Evolutionary conservation across 2,329 filamentous ascomycete genomes (phyloP), one percentile per base, ranked within the genome.

Genomic region (Hypoxylon sp.): DNA sequence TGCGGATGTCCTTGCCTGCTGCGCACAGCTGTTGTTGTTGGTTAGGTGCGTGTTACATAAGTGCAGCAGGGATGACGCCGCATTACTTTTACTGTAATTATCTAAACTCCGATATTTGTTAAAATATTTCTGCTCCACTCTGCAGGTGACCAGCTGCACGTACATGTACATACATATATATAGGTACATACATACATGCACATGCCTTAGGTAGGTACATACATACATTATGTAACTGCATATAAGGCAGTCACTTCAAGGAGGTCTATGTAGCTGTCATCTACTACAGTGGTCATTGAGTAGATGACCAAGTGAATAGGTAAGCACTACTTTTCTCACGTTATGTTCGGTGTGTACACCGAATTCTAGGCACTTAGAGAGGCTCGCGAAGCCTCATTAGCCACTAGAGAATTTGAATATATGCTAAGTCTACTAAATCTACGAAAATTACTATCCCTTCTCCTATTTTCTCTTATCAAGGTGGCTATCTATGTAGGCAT

Each of bases 61-160:
- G 39, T 17, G 24, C 26, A 5, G 53, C 60, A 70, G 35, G 56
- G 68, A 68, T 70, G 68, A 70, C 68, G 68, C 64, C 64, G 47
- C 64, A 67, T 58, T 63, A 60, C 35, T 6, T 50, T 50, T 22
- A 22, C 19, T 14, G 10, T 19, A 8, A 39, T 17, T 53, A 54
- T 54, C 52, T 62, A 31, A 66, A 48, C 46, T 44, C 57, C 52
- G 63, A 31, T 17, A 17, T n/a, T 22, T 56, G 26, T 39, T 47
- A 26, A 50, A 51, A 39, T 52, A 47, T 57, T 57, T 47, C 29
- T 19, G 42, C n/a, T 19, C 42, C 39, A 44, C 57, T n/a, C 48
- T 35, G 44, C 37, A 46, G 37, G 24, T 39, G 35, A 19, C 26
- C 33, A 60, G 33, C 56, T 22, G 46, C 29, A 31, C 29, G 1